Evolutionary conservation across 2,329 filamentous ascomycete genomes (phyloP), one percentile per base, ranked within the genome.

Genomic region (Chaetothyriales sp.): DNA sequence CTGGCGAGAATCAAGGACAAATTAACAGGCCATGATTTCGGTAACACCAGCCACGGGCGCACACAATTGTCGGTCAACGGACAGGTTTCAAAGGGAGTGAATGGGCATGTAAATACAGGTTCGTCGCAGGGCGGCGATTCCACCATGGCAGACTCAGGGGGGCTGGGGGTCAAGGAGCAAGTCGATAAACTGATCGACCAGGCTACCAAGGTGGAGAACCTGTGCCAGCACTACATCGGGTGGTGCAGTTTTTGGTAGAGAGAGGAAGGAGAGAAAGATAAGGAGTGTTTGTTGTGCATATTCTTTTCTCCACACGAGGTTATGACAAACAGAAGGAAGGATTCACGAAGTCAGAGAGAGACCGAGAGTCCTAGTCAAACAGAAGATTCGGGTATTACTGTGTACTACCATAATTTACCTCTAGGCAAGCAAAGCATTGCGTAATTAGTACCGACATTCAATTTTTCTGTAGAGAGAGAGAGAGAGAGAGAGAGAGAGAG

Each of bases 181-280:
- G 93, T 98, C 4, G 90, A 95, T 68, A 90, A 93, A 67, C 72
- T 99, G 61, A 84, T 99, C 60, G 83, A 84, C 55, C 90, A 98
- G 72, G 92, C 92, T 19, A 98, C 92, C 5, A 95, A 92, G 64
- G 74, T 96, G 61, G 92, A 96, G 76, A 96, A 96, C 66, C 73
- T 98, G 55, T 98, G 92, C 66, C 92, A 96, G 73, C 92, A 96
- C 72, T 98, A 95, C 66, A 95, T 96, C 61, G 92, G 92, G 57
- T 96, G 90, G 90, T 96, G 90, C 70, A 93, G 86, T 69, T 96
- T 95, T 76, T 96, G 90, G 90, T 96, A 39, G 10, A 10, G 28
- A 5, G 32, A 15, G 12, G 10, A 15, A 25, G 22, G 6, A 25
- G 22, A 25, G 6, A 3, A 25, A 25, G 22, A 25, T 6, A 6